These are phyloP conservation scores for Mrakiaceae sp. DNA, from an alignment of 1,284 basidiomycete genomes.

Conservation along the genomic window DNA sequence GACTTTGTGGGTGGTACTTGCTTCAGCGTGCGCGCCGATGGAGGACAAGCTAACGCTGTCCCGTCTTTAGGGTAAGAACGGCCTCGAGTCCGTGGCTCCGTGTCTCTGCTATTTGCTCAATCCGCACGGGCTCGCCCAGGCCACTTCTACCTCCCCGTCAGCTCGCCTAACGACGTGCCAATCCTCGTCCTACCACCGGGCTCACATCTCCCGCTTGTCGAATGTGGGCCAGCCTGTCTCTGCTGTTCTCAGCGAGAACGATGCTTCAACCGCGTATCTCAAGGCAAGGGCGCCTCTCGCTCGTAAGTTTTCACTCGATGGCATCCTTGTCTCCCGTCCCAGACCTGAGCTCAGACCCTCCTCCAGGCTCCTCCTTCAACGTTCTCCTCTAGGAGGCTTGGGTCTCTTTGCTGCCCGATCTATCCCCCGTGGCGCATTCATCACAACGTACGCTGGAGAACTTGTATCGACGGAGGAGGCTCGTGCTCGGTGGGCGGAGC, in stretches of 20 bases:
- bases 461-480: conserved; percentile 10
- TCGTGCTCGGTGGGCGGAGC: conserved; percentile 3
- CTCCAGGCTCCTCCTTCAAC: background rate
- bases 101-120: too few species aligned
- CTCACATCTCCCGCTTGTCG: conserved; percentile 18
- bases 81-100: too few species aligned
- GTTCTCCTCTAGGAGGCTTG: conserved; percentile 1
- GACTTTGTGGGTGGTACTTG: too few species aligned
- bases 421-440: conserved; percentile 16
- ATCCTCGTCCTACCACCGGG: background rate
- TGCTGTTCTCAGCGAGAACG: background rate
- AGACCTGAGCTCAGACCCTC: background rate
- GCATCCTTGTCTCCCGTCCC: background rate
- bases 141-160: too few species aligned
- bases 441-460: conserved; percentile 21
- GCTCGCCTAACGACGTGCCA: too few species aligned
- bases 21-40: too few species aligned
- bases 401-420: conserved; percentile 11
- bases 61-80: too few species aligned
- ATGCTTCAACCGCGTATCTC: conserved; percentile 17
- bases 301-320: background rate
- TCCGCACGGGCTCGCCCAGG: too few species aligned
- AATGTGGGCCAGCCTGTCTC: conserved; percentile 18
- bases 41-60: too few species aligned
- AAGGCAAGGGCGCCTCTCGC: conserved; percentile 1